These are phyloP conservation scores for Calonectria hawksworthii DNA, from an alignment of 2,329 filamentous ascomycete species.

Conservation along the genomic window DNA sequence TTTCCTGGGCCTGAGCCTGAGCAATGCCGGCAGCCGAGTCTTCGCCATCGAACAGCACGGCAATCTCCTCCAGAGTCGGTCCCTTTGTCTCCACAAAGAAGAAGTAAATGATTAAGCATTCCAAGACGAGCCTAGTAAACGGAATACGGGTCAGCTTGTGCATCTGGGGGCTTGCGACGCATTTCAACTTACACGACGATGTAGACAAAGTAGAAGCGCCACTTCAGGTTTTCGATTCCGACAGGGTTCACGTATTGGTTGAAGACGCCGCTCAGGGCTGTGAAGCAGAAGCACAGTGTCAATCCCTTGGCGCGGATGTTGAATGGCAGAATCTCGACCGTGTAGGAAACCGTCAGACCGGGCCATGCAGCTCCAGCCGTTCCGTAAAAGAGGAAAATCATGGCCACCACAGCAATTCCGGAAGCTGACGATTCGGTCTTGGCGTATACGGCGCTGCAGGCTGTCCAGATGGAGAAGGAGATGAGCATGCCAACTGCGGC, in stretches of 20 bases:
- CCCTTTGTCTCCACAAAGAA: slow-evolving; percentile 44
- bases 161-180: fast-evolving
- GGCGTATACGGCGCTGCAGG: slow-evolving; percentile 41
- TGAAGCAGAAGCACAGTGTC: slow-evolving; percentile 43
- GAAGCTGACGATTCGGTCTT: slow-evolving; percentile 36
- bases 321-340: slow-evolving; percentile 41
- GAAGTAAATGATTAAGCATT: slow-evolving; percentile 44
- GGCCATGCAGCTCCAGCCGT: slow-evolving; percentile 43
- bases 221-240: slow-evolving; percentile 37
- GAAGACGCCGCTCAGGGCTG: slow-evolving; percentile 40
- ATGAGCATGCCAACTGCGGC: slow-evolving; percentile 42
- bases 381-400: slow-evolving; percentile 46
- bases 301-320: slow-evolving; percentile 44
- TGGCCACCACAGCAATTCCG: slow-evolving; percentile 41
- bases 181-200: slow-evolving; percentile 38
- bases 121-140: slow-evolving; percentile 32
- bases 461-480: slow-evolving; percentile 42
- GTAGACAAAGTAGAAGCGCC: slow-evolving; percentile 44
- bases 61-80: slow-evolving; percentile 42
- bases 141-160: fast-evolving
- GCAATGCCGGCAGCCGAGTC: slow-evolving; percentile 41
- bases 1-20: slow-evolving; percentile 36
- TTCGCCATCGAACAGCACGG: slow-evolving; percentile 40
- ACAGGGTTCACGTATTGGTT: slow-evolving; percentile 45
- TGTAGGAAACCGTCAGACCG: slow-evolving; percentile 42